These are phyloP conservation scores for Debaryomyces castellii DNA, from an alignment of 805 yeast species.

Conservation along the genomic window DNA sequence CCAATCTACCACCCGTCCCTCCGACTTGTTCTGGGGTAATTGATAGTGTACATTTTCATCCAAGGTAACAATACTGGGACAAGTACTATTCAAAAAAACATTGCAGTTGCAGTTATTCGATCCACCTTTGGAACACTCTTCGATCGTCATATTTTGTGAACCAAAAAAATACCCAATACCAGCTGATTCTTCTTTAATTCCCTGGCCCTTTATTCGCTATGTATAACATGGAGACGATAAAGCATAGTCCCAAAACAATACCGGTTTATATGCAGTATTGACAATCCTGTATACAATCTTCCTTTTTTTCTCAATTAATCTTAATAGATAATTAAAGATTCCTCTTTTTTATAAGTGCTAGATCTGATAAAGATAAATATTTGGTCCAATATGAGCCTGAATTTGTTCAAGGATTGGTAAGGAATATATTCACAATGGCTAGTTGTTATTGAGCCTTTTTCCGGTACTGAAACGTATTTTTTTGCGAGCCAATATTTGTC, in stretches of 20 bases:
- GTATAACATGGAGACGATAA: not conserved
- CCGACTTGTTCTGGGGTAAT: conserved; percentile 11
- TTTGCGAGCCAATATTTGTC: not conserved
- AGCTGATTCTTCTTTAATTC: not conserved
- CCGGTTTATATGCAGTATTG: not conserved
- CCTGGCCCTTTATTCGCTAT: not conserved
- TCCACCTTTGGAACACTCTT: not conserved
- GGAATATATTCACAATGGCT: not conserved
- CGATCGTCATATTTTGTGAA: not conserved
- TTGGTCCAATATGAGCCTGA: not conserved
- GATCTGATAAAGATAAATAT: not conserved
- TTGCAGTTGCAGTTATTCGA: not conserved
- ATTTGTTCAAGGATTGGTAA: not conserved
- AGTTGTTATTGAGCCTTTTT: not conserved
- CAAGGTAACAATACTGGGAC: conserved; percentile 34
- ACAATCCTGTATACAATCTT: not conserved
- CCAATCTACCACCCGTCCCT: conserved; percentile 16
- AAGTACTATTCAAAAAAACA: conserved; percentile 33
- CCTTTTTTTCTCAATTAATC: not conserved
- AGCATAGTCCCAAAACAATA: too few relatives aligned
- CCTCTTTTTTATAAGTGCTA: not conserved
- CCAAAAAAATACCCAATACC: not conserved
- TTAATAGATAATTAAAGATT: not conserved
- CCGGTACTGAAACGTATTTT: not conserved
- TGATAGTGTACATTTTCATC: conserved; percentile 35